These are phyloP conservation scores for Eutrema japonicum DNA, from an alignment of 345 rosid genomes.

Conservation along the genomic window DNA sequence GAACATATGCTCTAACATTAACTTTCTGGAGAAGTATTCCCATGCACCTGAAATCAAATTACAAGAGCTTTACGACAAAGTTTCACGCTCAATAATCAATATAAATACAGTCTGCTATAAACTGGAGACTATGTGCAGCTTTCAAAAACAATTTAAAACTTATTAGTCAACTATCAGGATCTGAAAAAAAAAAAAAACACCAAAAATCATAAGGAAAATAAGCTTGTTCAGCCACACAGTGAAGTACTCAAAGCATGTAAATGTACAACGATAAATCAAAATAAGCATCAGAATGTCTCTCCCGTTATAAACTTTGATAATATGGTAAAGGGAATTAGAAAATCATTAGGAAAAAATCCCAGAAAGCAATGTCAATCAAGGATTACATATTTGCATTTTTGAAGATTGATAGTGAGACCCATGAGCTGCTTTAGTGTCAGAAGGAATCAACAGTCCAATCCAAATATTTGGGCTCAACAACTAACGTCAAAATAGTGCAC, in stretches of 20 bases:
- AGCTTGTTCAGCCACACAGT: constrained; percentile 27
- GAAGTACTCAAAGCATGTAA: constrained; percentile 5
- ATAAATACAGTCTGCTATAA: constrained; percentile 14
- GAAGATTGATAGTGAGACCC: not conserved
- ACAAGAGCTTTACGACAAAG: constrained; percentile 24
- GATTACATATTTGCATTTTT: not conserved
- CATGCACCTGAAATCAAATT: constrained; percentile 66
- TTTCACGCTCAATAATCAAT: not conserved
- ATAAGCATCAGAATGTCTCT: constrained; percentile 1
- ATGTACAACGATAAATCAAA: not conserved
- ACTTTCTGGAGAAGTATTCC: constrained; percentile 95
- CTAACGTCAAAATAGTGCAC: constrained; percentile 15
- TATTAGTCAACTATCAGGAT: constrained; percentile 19
- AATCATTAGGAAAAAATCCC: not conserved
- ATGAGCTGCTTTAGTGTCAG: not conserved
- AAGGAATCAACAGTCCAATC: constrained; percentile 30
- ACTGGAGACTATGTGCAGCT: constrained; percentile 22
- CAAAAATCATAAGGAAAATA: not conserved
- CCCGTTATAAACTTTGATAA: not conserved
- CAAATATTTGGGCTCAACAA: constrained; percentile 11
- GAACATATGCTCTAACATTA: constrained; percentile 79
- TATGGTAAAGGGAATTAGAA: constrained; percentile 14
- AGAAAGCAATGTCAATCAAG: constrained; percentile 19
- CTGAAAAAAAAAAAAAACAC: constrained; percentile 21
- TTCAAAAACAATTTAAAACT: constrained; percentile 10